Conservation (phyloP, 345 rosid genomes). For the Rhizophora apiculata region DNA sequence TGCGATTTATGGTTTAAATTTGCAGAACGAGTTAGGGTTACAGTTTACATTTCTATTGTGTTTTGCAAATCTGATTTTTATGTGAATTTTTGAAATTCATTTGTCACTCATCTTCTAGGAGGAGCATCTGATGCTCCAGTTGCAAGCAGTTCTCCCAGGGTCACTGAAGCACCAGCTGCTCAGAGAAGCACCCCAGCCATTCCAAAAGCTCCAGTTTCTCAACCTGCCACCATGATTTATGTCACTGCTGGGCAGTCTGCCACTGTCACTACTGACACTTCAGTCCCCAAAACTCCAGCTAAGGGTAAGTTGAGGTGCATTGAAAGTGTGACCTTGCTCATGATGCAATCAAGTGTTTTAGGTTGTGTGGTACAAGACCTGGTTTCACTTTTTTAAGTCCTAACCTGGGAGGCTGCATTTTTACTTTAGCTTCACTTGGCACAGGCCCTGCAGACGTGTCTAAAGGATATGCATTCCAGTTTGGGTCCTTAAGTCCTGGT, state of each 20-base stretch:
- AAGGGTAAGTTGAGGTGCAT: conserved; percentile 40
- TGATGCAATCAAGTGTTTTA: not conserved
- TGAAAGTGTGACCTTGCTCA: not conserved
- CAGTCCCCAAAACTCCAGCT: conserved; percentile 36
- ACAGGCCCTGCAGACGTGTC: conserved; percentile 57
- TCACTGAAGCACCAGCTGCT: conserved; percentile 37
- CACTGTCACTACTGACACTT: conserved; percentile 44
- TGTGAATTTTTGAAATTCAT: not conserved
- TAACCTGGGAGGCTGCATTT: not conserved
- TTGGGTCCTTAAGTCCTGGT: conserved; percentile 82
- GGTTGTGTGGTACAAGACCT: not conserved
- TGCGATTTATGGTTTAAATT: not conserved
- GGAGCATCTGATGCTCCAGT: conserved; percentile 49
- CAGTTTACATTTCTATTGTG: not conserved
- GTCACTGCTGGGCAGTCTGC: conserved; percentile 42
- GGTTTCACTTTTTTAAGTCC: not conserved
- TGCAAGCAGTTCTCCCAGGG: conserved; percentile 35
- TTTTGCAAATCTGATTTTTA: not conserved
- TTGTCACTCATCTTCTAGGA: conserved; percentile 29
- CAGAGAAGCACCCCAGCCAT: conserved; percentile 46
- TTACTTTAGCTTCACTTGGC: conserved; percentile 18
- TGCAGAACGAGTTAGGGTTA: not conserved
- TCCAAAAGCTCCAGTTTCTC: conserved; percentile 88
- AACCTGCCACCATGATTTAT: conserved; percentile 53
- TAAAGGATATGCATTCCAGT: conserved; percentile 65